Base-by-base conservation (phyloP, 176 grass and related monocot genomes). In the Zoysia japonica region DNA sequence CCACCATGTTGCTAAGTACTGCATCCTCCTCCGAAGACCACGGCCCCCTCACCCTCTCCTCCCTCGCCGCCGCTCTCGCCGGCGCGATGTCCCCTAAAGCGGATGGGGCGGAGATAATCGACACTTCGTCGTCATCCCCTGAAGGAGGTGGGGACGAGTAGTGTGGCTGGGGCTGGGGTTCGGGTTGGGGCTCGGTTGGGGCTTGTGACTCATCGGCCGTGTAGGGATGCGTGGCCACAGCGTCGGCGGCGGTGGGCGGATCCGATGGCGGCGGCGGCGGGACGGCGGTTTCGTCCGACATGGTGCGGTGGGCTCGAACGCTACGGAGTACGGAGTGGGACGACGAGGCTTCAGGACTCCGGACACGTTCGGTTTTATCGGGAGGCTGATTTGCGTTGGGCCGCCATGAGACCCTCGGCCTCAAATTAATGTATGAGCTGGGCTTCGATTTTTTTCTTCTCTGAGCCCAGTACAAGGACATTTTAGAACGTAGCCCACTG, bases 21-120 rank as follows among this genome's bases (percentile, higher is more conserved):
- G 86, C 50, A 75, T 99, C 96, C 85, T 99, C 96, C 67, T 99
- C 92, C 13, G 69, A 86, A 67, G 92, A 93, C 92, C 96, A 99
- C 6, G 90, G 88, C 1, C 96, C 96, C 82, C 87, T 99, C 45
- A 99, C 92, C 49, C 88, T 79, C 71, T 99, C 96, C 82, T 85
- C 82, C 19, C 51, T 55, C 57, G 73, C 71, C 68, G 68, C 75
- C 11, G 57, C 47, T 37, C 3, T 44, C 7, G 64, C 39, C 51
- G 46, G 63, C 4, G 76, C 75, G 3, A 64, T 83, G 6, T 52
- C 85, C 16, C 83, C 74, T 16, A 43, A 53, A 15, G 48, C 57
- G 12, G 14, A 80, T 2, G 47, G 6, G 3, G 67, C 45, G 41
- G 82, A 80, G 70, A 64, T 28, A 16, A 63, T 47, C 40, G 85